phyloP scores from a whole-genome alignment of 1,139 yeast genomes.

The Kodamaea sp. region DNA sequence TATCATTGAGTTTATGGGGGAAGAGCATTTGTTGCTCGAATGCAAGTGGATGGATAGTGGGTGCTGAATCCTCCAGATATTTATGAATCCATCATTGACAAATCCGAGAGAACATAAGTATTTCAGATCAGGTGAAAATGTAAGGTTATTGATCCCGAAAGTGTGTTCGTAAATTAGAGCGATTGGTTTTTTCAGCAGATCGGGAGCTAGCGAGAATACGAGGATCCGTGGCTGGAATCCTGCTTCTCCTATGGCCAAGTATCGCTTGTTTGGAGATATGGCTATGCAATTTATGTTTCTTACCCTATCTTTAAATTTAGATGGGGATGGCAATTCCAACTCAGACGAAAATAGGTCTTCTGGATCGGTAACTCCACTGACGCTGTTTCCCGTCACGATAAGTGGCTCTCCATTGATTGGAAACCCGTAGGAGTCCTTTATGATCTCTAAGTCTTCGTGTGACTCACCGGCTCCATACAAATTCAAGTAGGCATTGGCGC shows the following conservation, averaged over 20 bases:
- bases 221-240: slow-evolving; percentile 68
- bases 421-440: slow-evolving; percentile 38
- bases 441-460: slow-evolving; percentile 7
- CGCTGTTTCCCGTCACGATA: slow-evolving; percentile 18
- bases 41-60: slow-evolving; percentile 22
- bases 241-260: slow-evolving; percentile 66
- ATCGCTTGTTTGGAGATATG: slow-evolving; percentile 50
- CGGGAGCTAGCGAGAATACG: slow-evolving; percentile 57
- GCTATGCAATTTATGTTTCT: slow-evolving; percentile 58
- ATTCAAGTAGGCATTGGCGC: slow-evolving; percentile 35
- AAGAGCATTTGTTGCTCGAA: slow-evolving; percentile 62
- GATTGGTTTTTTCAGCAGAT: slow-evolving; percentile 48
- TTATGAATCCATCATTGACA: slow-evolving; percentile 64
- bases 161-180: slow-evolving; percentile 59
- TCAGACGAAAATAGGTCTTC: slow-evolving; percentile 2
- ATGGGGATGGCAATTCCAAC: slow-evolving; percentile 22
- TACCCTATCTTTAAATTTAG: slow-evolving; percentile 45
- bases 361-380: slow-evolving; percentile 2
- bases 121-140: slow-evolving; percentile 60
- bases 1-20: slow-evolving; percentile 51
- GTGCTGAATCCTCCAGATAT: slow-evolving; percentile 52
- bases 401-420: slow-evolving; percentile 30
- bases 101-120: slow-evolving; percentile 61
- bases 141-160: slow-evolving; percentile 57
- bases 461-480: slow-evolving; percentile 19